These are phyloP conservation scores for Agroathelia rolfsii DNA, from an alignment of 1,284 basidiomycete genomes.

Conservation along the genomic window DNA sequence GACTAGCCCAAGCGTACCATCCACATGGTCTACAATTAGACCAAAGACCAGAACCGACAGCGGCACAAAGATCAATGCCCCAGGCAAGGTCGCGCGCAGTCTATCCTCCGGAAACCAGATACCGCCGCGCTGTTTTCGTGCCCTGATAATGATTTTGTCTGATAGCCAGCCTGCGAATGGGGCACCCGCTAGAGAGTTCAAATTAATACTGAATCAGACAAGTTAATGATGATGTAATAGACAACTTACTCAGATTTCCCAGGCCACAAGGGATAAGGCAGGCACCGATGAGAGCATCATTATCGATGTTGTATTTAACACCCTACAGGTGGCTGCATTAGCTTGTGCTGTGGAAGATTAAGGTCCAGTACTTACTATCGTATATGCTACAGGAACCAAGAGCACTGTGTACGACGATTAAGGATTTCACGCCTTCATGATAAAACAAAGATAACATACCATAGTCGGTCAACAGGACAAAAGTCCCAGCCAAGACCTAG, in stretches of 20 bases:
- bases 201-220: slow-evolving; percentile 1
- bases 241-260: slow-evolving; percentile 23
- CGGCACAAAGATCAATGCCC: slow-evolving; percentile 24
- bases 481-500: slow-evolving; percentile 1
- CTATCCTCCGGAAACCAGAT: slow-evolving; percentile 32
- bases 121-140: slow-evolving; percentile 26
- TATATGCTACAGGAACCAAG: slow-evolving; percentile 5
- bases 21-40: slow-evolving; percentile 13
- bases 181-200: slow-evolving; percentile 20
- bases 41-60: slow-evolving; percentile 18
- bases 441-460: slow-evolving; percentile 3
- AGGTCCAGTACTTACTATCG: slow-evolving; percentile 4
- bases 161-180: slow-evolving; percentile 30
- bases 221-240: neutral
- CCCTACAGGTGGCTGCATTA: slow-evolving; percentile 17
- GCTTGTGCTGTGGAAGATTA: no score
- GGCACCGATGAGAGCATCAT: slow-evolving; percentile 24
- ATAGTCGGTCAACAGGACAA: slow-evolving; percentile 1
- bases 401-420: slow-evolving; percentile 4
- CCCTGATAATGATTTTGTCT: slow-evolving; percentile 26
- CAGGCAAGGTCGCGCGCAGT: slow-evolving; percentile 26
- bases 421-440: no score
- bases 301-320: slow-evolving; percentile 21
- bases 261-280: slow-evolving; percentile 25
- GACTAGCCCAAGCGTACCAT: slow-evolving; percentile 14